phyloP scores from a whole-genome alignment of 495 filamentous ascomycete species.

The Hypomontagnella monticulosa region DNA sequence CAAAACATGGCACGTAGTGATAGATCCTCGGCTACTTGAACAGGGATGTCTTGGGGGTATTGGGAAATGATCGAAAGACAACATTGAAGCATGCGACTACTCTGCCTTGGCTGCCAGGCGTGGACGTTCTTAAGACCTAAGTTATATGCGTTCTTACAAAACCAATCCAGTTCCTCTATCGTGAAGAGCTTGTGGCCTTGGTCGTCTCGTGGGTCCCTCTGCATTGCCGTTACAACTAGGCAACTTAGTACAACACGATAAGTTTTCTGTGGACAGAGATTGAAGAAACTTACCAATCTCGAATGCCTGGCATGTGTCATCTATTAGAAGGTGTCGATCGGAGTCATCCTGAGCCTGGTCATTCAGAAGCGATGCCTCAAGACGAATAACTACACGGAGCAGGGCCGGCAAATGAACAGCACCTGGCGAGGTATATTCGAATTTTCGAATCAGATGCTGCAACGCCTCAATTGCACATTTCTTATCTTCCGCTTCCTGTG shows the following conservation, averaged over 20 bases:
- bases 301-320: conserved; percentile 69
- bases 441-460: conserved; percentile 65
- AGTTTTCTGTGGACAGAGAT: not conserved
- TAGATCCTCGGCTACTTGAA: conserved; percentile 57
- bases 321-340: conserved; percentile 43
- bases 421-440: conserved; percentile 59
- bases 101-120: conserved; percentile 60
- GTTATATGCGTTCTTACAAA: conserved; percentile 81
- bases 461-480: conserved; percentile 65
- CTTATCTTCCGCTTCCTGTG: conserved; percentile 71
- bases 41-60: conserved; percentile 62
- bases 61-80: conserved; percentile 70
- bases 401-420: conserved; percentile 73
- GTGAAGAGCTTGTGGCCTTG: conserved; percentile 58
- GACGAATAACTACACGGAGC: conserved; percentile 69
- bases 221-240: conserved; percentile 58
- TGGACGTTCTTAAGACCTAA: conserved; percentile 69
- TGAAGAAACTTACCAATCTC: conserved; percentile 63
- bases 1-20: conserved; percentile 70
- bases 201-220: conserved; percentile 48
- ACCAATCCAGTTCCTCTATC: conserved; percentile 78
- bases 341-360: conserved; percentile 38
- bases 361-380: conserved; percentile 66
- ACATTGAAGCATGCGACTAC: conserved; percentile 65
- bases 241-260: conserved; percentile 31